A percentile compares a stretch with the other conserved stretches of the same genome.
Conservation (phyloP, 768 basidiomycete genomes). For the Coprinopsis sp. region DNA sequence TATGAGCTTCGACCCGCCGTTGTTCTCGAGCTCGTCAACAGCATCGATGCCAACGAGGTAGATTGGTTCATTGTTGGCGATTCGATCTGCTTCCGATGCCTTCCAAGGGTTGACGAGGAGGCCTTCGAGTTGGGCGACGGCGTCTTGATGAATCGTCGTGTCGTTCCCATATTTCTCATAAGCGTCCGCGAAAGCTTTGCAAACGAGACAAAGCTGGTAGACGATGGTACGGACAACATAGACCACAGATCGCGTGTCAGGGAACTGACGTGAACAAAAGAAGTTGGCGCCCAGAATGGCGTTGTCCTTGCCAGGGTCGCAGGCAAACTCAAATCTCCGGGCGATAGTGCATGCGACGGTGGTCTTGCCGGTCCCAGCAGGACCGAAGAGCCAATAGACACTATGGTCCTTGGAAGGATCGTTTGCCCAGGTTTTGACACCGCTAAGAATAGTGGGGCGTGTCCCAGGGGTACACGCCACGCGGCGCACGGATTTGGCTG, state of each 20-base stretch:
- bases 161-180: conserved; percentile 7
- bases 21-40: too few relatives aligned
- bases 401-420: too few relatives aligned
- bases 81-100: conserved; percentile 1
- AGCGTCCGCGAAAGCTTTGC: conserved; percentile 17
- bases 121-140: conserved; percentile 9
- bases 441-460: conserved; percentile 18
- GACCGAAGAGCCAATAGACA: too few relatives aligned
- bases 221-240: too few relatives aligned
- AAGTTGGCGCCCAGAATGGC: too few relatives aligned
- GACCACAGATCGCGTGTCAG: too few relatives aligned
- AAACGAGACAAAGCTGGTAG: conserved; percentile 20
- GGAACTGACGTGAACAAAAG: too few relatives aligned
- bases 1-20: too few relatives aligned
- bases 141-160: conserved; percentile 6
- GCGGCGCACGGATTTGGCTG: conserved; percentile 10
- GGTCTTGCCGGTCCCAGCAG: too few relatives aligned
- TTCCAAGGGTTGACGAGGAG: conserved; percentile 15
- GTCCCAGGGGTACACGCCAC: conserved; percentile 21
- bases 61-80: background rate
- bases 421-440: too few relatives aligned
- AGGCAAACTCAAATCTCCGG: too few relatives aligned
- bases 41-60: conserved; percentile 20
- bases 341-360: conserved; percentile 15
- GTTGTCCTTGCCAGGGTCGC: conserved; percentile 2